A percentile compares a stretch with the other conserved stretches of the same genome.
These are phyloP conservation scores for Luffa aegyptiaca DNA, from an alignment of 306 rosid genomes.

Conservation along the genomic window DNA sequence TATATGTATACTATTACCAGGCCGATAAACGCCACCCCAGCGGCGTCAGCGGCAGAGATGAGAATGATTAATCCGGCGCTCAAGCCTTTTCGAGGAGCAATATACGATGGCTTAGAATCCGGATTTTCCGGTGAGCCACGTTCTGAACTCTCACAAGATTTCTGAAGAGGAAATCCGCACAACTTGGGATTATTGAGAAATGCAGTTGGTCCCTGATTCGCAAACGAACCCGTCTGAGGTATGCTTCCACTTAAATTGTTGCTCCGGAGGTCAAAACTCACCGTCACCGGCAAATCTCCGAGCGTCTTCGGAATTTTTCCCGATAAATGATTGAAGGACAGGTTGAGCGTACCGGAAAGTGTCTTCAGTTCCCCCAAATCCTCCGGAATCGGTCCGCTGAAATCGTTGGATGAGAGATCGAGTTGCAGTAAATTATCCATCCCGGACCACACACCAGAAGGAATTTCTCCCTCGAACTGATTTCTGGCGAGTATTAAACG, in stretches of 20 bases:
- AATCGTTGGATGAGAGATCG: slow-evolving; percentile 62
- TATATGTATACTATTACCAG: slow-evolving; percentile 57
- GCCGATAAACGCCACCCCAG: slow-evolving; percentile 65
- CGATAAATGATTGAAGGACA: slow-evolving; percentile 70
- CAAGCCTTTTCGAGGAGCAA: slow-evolving; percentile 31
- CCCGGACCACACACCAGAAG: slow-evolving; percentile 49
- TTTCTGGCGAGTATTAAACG: slow-evolving; percentile 59
- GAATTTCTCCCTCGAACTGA: slow-evolving; percentile 49
- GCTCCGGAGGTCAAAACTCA: slow-evolving; percentile 71
- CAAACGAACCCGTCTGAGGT: slow-evolving; percentile 86
- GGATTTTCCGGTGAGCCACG: slow-evolving; percentile 33
- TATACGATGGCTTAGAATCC: slow-evolving; percentile 13
- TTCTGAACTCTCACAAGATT: slow-evolving; percentile 32
- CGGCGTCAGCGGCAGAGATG: slow-evolving; percentile 81
- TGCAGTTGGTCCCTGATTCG: slow-evolving; percentile 92
- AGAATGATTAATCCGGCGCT: slow-evolving; percentile 65
- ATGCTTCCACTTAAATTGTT: slow-evolving; percentile 79
- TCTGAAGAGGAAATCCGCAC: slow-evolving; percentile 88
- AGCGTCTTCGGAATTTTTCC: slow-evolving; percentile 62
- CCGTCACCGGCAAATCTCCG: slow-evolving; percentile 61
- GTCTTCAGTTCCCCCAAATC: slow-evolving; percentile 45
- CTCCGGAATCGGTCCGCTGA: slow-evolving; percentile 56
- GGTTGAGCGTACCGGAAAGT: slow-evolving; percentile 77
- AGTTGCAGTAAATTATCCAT: slow-evolving; percentile 43
- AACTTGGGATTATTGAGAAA: slow-evolving; percentile 64